Percentiles rank a stretch among this genome's conserved stretches.
Conservation (phyloP, 345 rosid species). For the Brassica juncea region DNA sequence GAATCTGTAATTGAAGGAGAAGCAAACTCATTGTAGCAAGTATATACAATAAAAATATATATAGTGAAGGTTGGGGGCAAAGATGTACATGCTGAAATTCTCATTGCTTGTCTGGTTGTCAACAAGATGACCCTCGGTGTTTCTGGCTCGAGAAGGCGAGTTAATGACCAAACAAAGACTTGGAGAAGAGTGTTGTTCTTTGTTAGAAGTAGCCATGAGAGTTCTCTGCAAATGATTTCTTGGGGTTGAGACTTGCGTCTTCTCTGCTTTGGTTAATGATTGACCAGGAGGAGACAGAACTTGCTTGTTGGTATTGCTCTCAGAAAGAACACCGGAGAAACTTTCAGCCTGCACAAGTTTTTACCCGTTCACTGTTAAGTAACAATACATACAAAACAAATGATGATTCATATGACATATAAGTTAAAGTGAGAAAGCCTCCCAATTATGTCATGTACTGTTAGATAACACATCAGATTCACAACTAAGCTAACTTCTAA, state of each 20-base stretch:
- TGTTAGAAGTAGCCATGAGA: conserved; percentile 48
- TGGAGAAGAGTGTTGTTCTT: conserved; percentile 50
- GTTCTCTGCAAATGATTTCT: conserved; percentile 49
- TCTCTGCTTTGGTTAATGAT: conserved; percentile 46
- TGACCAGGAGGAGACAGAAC: conserved; percentile 60
- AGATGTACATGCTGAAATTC: conserved; percentile 65
- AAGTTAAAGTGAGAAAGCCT: neutral
- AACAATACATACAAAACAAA: neutral
- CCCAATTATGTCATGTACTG: neutral
- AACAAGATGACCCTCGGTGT: conserved; percentile 45
- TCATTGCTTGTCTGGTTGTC: conserved; percentile 59
- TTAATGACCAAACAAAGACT: conserved; percentile 47
- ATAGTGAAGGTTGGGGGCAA: neutral
- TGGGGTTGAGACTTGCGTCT: conserved; percentile 52
- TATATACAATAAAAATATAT: neutral
- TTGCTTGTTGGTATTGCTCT: conserved; percentile 54
- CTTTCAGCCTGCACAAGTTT: conserved; percentile 47
- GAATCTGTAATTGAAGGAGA: conserved; percentile 53
- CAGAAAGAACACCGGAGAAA: conserved; percentile 58
- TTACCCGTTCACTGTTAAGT: neutral
- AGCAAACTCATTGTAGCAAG: conserved; percentile 3
- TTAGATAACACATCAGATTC: neutral
- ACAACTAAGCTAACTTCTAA: neutral
- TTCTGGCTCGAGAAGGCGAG: conserved; percentile 60
- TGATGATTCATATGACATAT: neutral